Evolutionary conservation across 768 basidiomycete species (phyloP), one percentile per base, ranked within the genome.

Genomic region (Amanita molliuscula): DNA sequence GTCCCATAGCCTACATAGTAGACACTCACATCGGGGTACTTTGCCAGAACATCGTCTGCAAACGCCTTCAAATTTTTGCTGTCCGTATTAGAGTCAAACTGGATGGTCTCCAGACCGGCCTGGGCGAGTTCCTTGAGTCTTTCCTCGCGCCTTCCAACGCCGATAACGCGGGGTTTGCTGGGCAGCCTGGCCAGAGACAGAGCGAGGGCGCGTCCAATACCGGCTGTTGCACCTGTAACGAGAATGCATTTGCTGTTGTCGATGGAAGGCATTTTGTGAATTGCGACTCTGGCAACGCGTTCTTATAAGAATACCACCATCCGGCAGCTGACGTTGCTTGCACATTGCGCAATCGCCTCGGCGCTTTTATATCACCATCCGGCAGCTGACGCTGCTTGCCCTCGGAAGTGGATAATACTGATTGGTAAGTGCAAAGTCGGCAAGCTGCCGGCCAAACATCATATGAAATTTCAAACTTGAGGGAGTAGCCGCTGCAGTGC

Each of bases 131-230:
- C 74, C 15, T 75, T 70, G 15, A 82, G 69, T 35, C 79, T 64
- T n/a, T 76, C 73, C 53, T 72, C 64, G 15, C 78, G 73, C 36
- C 78, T 67, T 8, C 78, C 78, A 13, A 68, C 62, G 20, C 69
- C 76, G 41, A 81, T 71, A 25, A 79, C 75, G 5, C 63, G 67
- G 1, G 77, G 78, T 31, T 67, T 62, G 35, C 70, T 71, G 0
- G 76, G 73, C 1, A 79, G 65, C 25, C 59, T 61, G 26, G 74
- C 67, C 37, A 80, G 65, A 18, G 70, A 67, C 8, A 76, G 65
- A 5, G 79, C 78, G 5, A 82, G 71, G 31, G 73, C 71, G 3
- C 77, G 73, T 15, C 81, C 79, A 28, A 81, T 75, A 28, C 79
- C 79, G 26, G 76, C 64, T 3, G 79, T 79, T 2, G 77, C 78